A percentile compares a stretch with the other conserved stretches of the same genome.
These are phyloP conservation scores for Psidium friedrichsthalianum DNA, from an alignment of 345 rosid genomes.

Conservation along the genomic window DNA sequence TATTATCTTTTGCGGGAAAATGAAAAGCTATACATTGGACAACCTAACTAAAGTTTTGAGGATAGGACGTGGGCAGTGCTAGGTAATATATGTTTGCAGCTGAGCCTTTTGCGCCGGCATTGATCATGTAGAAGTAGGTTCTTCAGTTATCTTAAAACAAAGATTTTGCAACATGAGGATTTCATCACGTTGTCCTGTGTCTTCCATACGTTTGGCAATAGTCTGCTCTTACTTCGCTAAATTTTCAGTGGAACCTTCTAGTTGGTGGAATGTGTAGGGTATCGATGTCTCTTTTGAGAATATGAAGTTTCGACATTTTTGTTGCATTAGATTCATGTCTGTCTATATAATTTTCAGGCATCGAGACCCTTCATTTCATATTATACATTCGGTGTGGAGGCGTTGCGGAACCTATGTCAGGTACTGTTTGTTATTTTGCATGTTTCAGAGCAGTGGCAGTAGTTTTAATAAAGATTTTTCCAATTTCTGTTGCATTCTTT, in stretches of 20 bases:
- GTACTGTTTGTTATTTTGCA: slow-evolving; percentile 13
- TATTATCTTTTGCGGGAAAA: neutral
- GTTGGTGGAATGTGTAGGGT: neutral
- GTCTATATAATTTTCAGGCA: slow-evolving; percentile 29
- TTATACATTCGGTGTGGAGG: slow-evolving; percentile 48
- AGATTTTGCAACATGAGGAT: neutral
- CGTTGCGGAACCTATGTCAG: slow-evolving; percentile 43
- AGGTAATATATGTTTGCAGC: neutral
- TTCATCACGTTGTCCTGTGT: neutral
- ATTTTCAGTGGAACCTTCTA: neutral
- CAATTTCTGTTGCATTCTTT: neutral
- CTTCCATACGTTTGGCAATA: neutral
- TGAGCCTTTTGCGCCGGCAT: neutral
- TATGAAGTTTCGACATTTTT: neutral
- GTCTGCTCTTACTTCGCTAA: neutral
- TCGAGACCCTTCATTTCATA: slow-evolving; percentile 59
- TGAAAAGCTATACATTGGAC: neutral
- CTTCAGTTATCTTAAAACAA: neutral
- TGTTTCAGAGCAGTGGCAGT: neutral
- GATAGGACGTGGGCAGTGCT: neutral
- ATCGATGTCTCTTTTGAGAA: neutral
- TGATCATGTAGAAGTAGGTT: neutral
- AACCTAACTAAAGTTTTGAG: neutral
- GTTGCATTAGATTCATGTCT: neutral
- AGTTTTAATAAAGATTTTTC: neutral